A percentile compares a stretch with the other conserved stretches of the same genome.
Evolutionary conservation across 2,329 filamentous ascomycete genomes (phyloP).

Genomic region (Trichoderma oligosporum): DNA sequence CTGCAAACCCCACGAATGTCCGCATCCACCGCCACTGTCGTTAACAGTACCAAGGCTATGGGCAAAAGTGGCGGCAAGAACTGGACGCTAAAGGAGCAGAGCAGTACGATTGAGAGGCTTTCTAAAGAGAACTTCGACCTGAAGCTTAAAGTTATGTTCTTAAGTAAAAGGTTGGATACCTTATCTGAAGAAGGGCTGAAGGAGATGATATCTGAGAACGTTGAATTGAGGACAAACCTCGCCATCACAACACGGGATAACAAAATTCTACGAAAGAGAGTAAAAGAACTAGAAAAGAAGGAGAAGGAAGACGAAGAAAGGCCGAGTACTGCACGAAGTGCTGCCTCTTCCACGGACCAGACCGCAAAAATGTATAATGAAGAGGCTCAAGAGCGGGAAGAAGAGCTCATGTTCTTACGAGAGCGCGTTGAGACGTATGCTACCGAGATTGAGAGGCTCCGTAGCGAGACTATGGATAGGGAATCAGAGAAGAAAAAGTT

Average conservation of each 20-base stretch:
- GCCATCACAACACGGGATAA: constrained; percentile 88
- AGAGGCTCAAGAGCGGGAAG: constrained; percentile 67
- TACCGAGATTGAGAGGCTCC: constrained; percentile 75
- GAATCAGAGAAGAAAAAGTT: constrained; percentile 85
- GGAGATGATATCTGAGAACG: constrained; percentile 97
- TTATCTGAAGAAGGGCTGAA: constrained; percentile 94
- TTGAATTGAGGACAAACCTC: constrained; percentile 87
- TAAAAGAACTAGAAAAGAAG: constrained; percentile 83
- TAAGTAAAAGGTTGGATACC: constrained; percentile 88
- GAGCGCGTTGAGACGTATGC: constrained; percentile 84
- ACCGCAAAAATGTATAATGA: constrained; percentile 55
- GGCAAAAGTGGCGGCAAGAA: constrained; percentile 56
- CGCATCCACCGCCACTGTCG: constrained; percentile 50
- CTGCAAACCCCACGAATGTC: constrained; percentile 56
- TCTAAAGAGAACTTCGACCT: constrained; percentile 98
- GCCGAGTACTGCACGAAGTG: constrained; percentile 57
- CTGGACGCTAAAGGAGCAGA: constrained; percentile 93
- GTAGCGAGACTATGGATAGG: constrained; percentile 70
- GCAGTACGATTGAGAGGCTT: constrained; percentile 90
- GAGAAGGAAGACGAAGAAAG: constrained; percentile 62
- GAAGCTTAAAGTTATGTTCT: constrained; percentile 95
- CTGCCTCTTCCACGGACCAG: constrained; percentile 54
- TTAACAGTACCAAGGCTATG: constrained; percentile 42
- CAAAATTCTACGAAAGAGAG: constrained; percentile 72
- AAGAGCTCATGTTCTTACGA: constrained; percentile 78